phyloP scores from a whole-genome alignment of 164 flowering plant species.

The Akebia trifoliata region DNA sequence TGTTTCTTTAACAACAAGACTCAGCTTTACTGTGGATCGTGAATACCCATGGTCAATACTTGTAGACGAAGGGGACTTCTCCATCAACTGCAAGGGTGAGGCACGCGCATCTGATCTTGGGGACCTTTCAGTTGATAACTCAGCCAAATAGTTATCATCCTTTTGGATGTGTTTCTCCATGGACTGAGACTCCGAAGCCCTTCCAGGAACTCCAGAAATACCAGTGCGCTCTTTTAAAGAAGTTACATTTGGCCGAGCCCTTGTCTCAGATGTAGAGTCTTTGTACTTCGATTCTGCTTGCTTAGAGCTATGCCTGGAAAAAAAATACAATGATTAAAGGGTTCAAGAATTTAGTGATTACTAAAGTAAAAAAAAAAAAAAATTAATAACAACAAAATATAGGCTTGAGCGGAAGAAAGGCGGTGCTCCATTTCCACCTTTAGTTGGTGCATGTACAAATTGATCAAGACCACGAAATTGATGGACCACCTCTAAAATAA shows the following conservation, averaged over 20 bases:
- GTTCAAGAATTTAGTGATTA: no score
- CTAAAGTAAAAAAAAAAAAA: background rate
- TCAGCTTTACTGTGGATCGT: constrained; percentile 38
- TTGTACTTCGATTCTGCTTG: constrained; percentile 36
- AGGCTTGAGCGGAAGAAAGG: background rate
- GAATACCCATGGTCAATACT: constrained; percentile 45
- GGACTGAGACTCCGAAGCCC: constrained; percentile 27
- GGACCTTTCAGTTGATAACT: constrained; percentile 45
- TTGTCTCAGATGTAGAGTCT: constrained; percentile 38
- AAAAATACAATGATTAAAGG: no score
- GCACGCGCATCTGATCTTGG: constrained; percentile 37
- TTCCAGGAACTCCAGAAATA: constrained; percentile 29
- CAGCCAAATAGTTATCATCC: constrained; percentile 33
- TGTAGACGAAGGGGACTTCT: constrained; percentile 68
- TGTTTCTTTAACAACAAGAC: constrained; percentile 59
- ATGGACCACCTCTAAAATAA: no score
- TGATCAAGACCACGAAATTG: no score
- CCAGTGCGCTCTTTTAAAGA: constrained; percentile 28
- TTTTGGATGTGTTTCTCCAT: constrained; percentile 35
- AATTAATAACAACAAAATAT: no score
- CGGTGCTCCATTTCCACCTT: no score
- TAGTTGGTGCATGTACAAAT: no score
- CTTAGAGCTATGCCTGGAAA: constrained; percentile 38
- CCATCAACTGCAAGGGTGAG: constrained; percentile 44
- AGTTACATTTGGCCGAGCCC: constrained; percentile 21